Evolutionary conservation across 164 flowering plant species (phyloP).

Genomic region (Annona squamosa): DNA sequence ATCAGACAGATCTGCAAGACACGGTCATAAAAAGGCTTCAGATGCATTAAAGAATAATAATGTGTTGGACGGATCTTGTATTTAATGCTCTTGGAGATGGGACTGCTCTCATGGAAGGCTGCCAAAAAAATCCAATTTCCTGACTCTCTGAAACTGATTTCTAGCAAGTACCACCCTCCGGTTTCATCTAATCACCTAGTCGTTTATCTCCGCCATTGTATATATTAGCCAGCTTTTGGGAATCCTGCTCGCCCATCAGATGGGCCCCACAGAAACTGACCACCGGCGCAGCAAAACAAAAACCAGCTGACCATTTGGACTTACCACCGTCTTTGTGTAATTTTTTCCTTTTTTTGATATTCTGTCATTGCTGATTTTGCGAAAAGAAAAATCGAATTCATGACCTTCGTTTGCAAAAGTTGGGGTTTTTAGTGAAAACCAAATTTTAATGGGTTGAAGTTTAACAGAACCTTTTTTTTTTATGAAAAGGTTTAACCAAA

Average conservation of each 20-base stretch:
- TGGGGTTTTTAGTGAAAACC: too few relatives aligned
- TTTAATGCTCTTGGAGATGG: slow-evolving; percentile 10
- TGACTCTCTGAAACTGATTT: not conserved
- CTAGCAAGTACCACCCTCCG: not conserved
- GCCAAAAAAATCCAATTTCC: slow-evolving; percentile 2
- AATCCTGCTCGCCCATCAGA: not conserved
- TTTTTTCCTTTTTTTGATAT: too few relatives aligned
- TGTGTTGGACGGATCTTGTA: not conserved
- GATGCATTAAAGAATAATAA: not conserved
- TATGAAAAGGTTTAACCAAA: too few relatives aligned
- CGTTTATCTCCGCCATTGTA: not conserved
- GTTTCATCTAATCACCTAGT: not conserved
- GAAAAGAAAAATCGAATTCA: too few relatives aligned
- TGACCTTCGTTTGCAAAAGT: too few relatives aligned
- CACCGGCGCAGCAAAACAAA: not conserved
- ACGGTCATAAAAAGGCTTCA: not conserved
- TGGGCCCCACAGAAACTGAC: not conserved
- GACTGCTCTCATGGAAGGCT: not conserved
- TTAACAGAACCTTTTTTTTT: too few relatives aligned
- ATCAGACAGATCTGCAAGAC: not conserved
- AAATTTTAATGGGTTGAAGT: too few relatives aligned
- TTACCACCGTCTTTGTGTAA: too few relatives aligned
- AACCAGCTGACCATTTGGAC: not conserved
- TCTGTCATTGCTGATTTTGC: too few relatives aligned
- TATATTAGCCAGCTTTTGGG: not conserved